These are phyloP conservation scores for Ceratobasidium sp. DNA, from an alignment of 1,284 basidiomycete genomes.

Conservation along the genomic window DNA sequence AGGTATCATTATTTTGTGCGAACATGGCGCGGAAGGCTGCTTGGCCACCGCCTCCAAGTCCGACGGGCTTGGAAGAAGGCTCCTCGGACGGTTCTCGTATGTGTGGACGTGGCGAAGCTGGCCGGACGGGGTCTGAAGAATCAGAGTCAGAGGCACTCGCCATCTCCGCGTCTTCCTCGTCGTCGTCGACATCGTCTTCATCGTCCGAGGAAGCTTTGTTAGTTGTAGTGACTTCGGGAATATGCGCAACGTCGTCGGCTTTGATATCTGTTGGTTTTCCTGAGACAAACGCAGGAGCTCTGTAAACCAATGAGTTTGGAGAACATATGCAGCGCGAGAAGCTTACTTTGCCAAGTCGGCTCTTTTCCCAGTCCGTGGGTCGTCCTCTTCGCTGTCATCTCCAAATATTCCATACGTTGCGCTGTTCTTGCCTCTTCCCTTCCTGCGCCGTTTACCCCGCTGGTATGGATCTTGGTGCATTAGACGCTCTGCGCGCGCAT, in stretches of 20 bases:
- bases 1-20: slow-evolving; percentile 42
- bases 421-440: slow-evolving; percentile 70
- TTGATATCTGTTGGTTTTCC: slow-evolving; percentile 45
- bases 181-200: slow-evolving; percentile 46
- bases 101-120: slow-evolving; percentile 62
- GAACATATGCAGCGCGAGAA: slow-evolving; percentile 11
- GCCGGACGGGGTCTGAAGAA: slow-evolving; percentile 45
- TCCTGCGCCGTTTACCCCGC: slow-evolving; percentile 64
- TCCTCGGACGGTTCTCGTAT: slow-evolving; percentile 47
- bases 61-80: slow-evolving; percentile 41
- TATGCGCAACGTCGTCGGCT: slow-evolving; percentile 46
- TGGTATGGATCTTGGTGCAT: slow-evolving; percentile 83
- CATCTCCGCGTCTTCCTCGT: slow-evolving; percentile 50
- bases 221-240: slow-evolving; percentile 7
- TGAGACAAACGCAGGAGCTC: slow-evolving; percentile 70
- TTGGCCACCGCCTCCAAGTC: slow-evolving; percentile 46
- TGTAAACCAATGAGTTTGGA: slow-evolving; percentile 41
- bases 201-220: slow-evolving; percentile 41
- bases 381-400: slow-evolving; percentile 64
- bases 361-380: slow-evolving; percentile 56
- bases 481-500: slow-evolving; percentile 75
- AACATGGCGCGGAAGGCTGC: slow-evolving; percentile 45
- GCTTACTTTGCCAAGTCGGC: slow-evolving; percentile 68
- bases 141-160: neutral
- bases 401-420: slow-evolving; percentile 87